Evolutionary conservation across 768 basidiomycete species (phyloP).

Genomic region (Macrolepiota dolichaula): DNA sequence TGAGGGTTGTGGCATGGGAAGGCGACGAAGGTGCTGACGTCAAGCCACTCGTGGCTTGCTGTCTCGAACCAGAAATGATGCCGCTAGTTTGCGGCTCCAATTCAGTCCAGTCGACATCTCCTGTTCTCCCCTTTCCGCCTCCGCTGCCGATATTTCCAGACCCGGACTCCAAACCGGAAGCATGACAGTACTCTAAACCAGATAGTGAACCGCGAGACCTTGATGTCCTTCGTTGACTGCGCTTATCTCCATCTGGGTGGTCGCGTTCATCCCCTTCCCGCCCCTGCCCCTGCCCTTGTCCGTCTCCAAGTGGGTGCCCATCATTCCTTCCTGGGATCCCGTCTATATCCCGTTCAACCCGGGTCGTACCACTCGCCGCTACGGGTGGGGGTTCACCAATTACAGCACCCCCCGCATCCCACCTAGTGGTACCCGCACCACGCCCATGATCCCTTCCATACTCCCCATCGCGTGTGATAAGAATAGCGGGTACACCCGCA

Average conservation of each 20-base stretch:
- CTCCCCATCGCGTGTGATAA: background rate
- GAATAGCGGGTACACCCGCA: constrained; percentile 5
- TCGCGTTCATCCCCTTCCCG: background rate
- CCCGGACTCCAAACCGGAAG: background rate
- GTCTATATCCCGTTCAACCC: background rate
- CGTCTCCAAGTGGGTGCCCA: background rate
- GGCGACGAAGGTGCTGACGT: background rate
- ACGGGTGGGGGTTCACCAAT: background rate
- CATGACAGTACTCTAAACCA: background rate
- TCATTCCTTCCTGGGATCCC: background rate
- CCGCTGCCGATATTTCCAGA: background rate
- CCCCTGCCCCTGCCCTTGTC: background rate
- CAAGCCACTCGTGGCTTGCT: background rate
- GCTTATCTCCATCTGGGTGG: background rate
- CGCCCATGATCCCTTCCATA: background rate
- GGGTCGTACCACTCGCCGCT: background rate
- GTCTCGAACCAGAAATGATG: background rate
- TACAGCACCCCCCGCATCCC: background rate
- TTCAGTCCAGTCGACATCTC: background rate
- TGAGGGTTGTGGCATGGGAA: background rate
- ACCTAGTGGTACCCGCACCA: background rate
- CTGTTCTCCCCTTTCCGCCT: background rate
- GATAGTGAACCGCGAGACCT: background rate
- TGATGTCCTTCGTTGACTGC: background rate
- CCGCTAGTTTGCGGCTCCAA: background rate